Conservation (phyloP, 352 stramenopile genomes). For the Phytopythium aichiense region DNA sequence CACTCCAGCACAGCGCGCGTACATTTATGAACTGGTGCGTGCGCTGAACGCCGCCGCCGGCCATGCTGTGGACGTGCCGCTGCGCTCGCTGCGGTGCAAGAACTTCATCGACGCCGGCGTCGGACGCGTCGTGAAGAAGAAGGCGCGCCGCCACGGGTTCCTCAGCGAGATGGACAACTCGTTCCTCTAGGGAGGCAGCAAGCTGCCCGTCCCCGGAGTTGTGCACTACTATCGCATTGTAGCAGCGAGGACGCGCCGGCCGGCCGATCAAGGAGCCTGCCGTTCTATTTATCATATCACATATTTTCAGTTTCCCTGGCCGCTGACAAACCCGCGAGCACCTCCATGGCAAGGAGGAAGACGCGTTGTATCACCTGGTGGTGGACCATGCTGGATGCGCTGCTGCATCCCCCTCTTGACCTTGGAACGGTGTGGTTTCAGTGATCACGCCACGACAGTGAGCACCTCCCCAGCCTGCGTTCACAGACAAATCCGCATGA, state of each 20-base stretch:
- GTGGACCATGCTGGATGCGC: too few species aligned
- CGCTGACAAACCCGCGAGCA: too few species aligned
- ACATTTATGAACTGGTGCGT: slow-evolving; percentile 46
- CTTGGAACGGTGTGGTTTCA: too few species aligned
- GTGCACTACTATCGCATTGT: background rate
- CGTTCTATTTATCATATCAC: background rate
- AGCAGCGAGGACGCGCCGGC: background rate
- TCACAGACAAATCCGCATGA: too few species aligned
- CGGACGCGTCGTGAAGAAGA: slow-evolving; percentile 53
- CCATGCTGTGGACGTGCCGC: slow-evolving; percentile 43
- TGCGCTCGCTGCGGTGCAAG: slow-evolving; percentile 58
- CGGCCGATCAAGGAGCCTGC: background rate
- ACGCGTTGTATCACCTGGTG: too few species aligned
- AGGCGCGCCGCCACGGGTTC: slow-evolving; percentile 19
- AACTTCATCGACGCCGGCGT: slow-evolving; percentile 58
- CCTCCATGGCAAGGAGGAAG: too few species aligned
- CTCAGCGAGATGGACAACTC: slow-evolving; percentile 32
- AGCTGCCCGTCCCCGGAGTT: background rate
- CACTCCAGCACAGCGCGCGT: slow-evolving; percentile 36
- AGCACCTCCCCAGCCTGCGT: too few species aligned
- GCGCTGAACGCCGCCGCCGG: slow-evolving; percentile 51
- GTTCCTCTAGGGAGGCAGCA: slow-evolving; percentile 12
- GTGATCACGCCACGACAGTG: too few species aligned
- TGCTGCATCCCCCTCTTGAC: too few species aligned
- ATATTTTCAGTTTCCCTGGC: background rate